Conservation (phyloP, 148 eudicot species). For the Cornus controversa region DNA sequence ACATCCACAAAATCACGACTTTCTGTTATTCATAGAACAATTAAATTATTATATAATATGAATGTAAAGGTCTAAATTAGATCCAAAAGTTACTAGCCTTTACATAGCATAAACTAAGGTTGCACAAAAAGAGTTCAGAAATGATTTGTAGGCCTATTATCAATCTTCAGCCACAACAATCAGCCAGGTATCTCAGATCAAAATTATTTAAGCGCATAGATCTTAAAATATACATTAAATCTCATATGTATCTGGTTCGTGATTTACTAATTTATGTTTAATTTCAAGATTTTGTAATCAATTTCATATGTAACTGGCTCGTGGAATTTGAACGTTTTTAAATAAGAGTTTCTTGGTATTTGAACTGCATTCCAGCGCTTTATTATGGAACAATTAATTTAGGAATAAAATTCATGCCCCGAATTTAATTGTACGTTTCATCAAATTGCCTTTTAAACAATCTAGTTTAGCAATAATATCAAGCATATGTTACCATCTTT, state of each 20-base stretch:
- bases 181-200: background rate
- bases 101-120: too few relatives aligned
- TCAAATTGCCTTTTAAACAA: background rate
- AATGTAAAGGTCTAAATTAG: background rate
- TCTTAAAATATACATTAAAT: too few relatives aligned
- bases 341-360: background rate
- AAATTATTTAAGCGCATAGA: too few relatives aligned
- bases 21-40: constrained; percentile 36
- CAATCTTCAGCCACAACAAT: background rate
- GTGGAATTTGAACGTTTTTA: background rate
- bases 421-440: background rate
- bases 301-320: too few relatives aligned
- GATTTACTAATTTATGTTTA: too few relatives aligned
- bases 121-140: too few relatives aligned
- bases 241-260: background rate
- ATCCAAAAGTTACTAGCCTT: background rate
- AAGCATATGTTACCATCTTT: background rate
- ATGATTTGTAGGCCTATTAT: background rate
- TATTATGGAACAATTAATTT: too few relatives aligned
- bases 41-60: too few relatives aligned
- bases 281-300: too few relatives aligned
- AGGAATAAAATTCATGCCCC: background rate
- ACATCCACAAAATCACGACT: constrained; percentile 66
- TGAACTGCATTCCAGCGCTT: too few relatives aligned
- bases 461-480: too few relatives aligned